Evolutionary conservation across 768 basidiomycete genomes (phyloP).

Genomic region (Strobilomyces confusus): DNA sequence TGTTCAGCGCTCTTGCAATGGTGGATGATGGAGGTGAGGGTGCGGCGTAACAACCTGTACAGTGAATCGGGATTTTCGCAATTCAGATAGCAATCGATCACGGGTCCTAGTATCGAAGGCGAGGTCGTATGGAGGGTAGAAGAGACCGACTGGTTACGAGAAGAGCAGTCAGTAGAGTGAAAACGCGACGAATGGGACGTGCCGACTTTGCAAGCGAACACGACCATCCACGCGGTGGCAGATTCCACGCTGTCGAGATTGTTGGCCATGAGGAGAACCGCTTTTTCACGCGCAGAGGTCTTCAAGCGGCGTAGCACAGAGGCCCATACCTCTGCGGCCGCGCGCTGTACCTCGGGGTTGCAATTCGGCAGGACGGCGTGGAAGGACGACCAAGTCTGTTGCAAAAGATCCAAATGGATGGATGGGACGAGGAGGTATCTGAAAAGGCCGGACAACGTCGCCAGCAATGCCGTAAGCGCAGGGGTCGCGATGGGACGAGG

Average conservation of each 20-base stretch:
- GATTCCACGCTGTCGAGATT: conserved; percentile 52
- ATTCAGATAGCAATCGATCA: conserved; percentile 54
- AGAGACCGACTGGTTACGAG: conserved; percentile 59
- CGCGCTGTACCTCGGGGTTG: conserved; percentile 66
- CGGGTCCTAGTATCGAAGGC: conserved; percentile 52
- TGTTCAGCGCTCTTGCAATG: conserved; percentile 71
- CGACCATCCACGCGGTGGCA: conserved; percentile 67
- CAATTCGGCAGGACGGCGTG: conserved; percentile 52
- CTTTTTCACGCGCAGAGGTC: conserved; percentile 48
- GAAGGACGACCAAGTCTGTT: conserved; percentile 58
- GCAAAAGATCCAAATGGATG: conserved; percentile 46
- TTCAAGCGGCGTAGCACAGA: conserved; percentile 71
- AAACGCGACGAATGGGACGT: conserved; percentile 2
- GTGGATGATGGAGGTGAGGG: conserved; percentile 78
- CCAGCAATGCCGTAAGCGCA: conserved; percentile 58
- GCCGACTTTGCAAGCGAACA: conserved; percentile 74
- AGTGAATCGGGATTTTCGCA: conserved; percentile 38
- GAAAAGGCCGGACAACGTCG: conserved; percentile 67
- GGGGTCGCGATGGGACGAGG: conserved; percentile 55
- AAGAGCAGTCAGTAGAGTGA: background rate
- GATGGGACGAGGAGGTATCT: conserved; percentile 69
- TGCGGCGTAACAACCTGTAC: conserved; percentile 59
- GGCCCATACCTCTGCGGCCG: conserved; percentile 87
- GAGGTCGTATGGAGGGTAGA: conserved; percentile 79
- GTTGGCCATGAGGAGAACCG: conserved; percentile 52